Base-by-base conservation (phyloP, 768 basidiomycete genomes). In the Lactarius tabidus region DNA sequence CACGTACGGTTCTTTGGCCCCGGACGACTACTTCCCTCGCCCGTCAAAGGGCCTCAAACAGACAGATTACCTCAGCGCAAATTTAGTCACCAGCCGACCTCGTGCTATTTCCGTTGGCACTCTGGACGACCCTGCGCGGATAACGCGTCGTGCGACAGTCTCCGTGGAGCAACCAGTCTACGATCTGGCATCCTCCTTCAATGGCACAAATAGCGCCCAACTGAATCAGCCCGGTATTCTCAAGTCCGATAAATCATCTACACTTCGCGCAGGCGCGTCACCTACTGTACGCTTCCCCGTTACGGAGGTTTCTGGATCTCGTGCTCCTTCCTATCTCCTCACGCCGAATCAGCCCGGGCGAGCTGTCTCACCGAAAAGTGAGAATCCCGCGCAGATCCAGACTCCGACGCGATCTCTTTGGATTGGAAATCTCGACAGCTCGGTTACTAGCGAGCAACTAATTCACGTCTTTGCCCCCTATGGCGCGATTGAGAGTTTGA, bases 351-450 rank as follows among this genome's bases (percentile, higher is more conserved):
- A 82, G 31, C 84, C 87, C 72, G 89, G 85, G 71, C 85, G 90
- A 57, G 86, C 90, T n/a, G 78, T 89, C 61, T 93, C 92, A 15
- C 92, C 92, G 28, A 94, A 93, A 75, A 82, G 87, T 43, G 90
- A 93, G 76, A 81, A 84, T 51, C 80, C 84, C 39, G 84, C 86
- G 15, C 91, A 94, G 72, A 84, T 88, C 60, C 95, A 98, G 77
- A 89, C 93, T 45, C 96, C 97, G 39, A 96, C 96, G 14, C 88
- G 97, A 58, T 95, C 93, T 38, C 80, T 99, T 33, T 99, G 97
- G 96, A 97, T 99, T 73, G 97, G 97, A 57, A 98, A 98, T 76
- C 80, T 99, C 57, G 97, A 98, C 75, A 92, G 91, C 70, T 90
- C 90, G 60, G 92, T 96, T 62, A 94, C 94, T 2, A 92, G 93